Conservation (phyloP, 2,329 filamentous ascomycete genomes). For the Aspergillus fumigatiaffinis region DNA sequence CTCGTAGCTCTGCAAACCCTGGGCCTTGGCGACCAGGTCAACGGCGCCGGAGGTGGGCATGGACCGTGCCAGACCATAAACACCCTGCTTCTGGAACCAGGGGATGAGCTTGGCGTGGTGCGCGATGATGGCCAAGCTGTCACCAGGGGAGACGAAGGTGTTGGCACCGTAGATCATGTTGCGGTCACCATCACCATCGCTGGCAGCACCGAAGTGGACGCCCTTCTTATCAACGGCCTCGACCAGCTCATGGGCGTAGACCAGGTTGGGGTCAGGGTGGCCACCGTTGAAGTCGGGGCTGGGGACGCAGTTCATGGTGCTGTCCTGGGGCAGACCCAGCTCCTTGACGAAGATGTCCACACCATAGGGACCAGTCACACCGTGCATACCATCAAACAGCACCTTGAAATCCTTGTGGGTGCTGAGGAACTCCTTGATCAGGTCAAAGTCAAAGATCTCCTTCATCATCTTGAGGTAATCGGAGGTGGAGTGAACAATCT, state of each 20-base stretch:
- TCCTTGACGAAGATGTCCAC: conserved; percentile 93
- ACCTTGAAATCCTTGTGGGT: conserved; percentile 90
- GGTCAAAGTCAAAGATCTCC: conserved; percentile 95
- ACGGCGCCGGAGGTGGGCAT: conserved; percentile 98
- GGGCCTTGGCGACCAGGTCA: conserved; percentile 91
- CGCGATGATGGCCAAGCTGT: conserved; percentile 96
- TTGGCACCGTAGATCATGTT: conserved; percentile 99
- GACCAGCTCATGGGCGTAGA: conserved; percentile 92
- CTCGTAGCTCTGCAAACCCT: conserved; percentile 88
- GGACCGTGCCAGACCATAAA: conserved; percentile 89
- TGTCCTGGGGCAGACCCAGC: conserved; percentile 71
- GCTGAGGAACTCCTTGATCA: conserved; percentile 91
- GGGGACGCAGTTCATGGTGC: conserved; percentile 87
- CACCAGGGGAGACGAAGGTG: conserved; percentile 92
- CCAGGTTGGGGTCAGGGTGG: conserved; percentile 96
- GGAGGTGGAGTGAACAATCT: conserved; percentile 86
- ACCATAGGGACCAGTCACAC: conserved; percentile 94
- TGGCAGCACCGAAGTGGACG: conserved; percentile 94
- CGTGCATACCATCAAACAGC: conserved; percentile 89
- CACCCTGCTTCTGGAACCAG: conserved; percentile 96
- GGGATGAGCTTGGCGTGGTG: conserved; percentile 95
- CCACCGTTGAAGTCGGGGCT: conserved; percentile 94
- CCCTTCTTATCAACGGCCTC: conserved; percentile 86
- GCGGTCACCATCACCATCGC: conserved; percentile 94
- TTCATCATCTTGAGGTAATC: conserved; percentile 96